Base-by-base conservation (phyloP, 345 rosid species). In the Nasturtium officinale region DNA sequence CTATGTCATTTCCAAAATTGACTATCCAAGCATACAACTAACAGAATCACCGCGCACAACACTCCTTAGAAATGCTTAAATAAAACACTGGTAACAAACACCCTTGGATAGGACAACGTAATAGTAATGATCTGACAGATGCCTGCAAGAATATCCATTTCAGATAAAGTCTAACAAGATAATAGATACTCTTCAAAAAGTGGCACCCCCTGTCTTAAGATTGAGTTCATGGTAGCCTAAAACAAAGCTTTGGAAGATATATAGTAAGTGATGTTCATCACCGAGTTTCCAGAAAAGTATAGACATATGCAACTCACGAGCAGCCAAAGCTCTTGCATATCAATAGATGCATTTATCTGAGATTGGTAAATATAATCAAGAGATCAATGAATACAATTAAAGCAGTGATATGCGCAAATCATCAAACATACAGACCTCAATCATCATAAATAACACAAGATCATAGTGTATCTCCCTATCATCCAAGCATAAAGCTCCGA, bases 361-460 rank as follows among this genome's bases (percentile, higher is more conserved):
- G 3, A 20, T 21, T 59, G 65, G 29, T 60, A 48, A 60, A 16
- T 9, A 32, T 17, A 16, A 52, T 2, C 30, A 52, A 52, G 17
- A 52, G 7, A 32, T 56, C 13, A 9, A 30, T 17, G 10, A 21
- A 52, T 21, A 37, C 71, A 66, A 35, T 35, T 20, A 26, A 38
- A n/a, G 16, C 26, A 18, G 23, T 67, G 16, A 6, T 21, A 52
- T 33, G 12, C 20, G 0, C 21, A 32, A 18, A 65, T 30, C 1
- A 18, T 11, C 43, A 17, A 47, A 64, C 69, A 64, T 12, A 46
- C 69, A 64, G 42, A 64, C 3, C 69, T n/a, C 56, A 64, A 21
- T 13, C 40, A 42, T n/a, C 67, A 61, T 3, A 12, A 23, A 61
- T 25, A 38, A 42, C 20, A 15, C 10, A 63, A 11, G 40, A 30